Conservation (phyloP, 1,284 basidiomycete species). For the Cryptococcus neoformans region DNA sequence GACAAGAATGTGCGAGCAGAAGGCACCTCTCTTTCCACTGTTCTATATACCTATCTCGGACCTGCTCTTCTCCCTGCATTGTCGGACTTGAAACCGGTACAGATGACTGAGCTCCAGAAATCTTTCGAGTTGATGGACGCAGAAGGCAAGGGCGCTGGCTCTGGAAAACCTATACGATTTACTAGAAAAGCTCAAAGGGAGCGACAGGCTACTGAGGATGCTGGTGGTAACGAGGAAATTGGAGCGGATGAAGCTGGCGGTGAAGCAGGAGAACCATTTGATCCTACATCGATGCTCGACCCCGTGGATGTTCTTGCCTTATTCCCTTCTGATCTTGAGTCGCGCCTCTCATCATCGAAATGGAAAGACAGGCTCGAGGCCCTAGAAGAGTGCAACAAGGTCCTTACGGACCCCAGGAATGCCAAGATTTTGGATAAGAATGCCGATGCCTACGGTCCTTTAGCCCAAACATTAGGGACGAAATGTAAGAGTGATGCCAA, state of each 20-base stretch:
- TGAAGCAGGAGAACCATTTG: constrained; percentile 52
- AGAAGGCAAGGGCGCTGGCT: constrained; percentile 76
- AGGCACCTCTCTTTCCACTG: constrained; percentile 71
- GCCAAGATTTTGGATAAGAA: constrained; percentile 75
- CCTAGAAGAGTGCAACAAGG: constrained; percentile 74
- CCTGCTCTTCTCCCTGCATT: constrained; percentile 82
- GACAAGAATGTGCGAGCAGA: constrained; percentile 97
- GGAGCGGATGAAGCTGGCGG: constrained; percentile 21
- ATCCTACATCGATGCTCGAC: constrained; percentile 80
- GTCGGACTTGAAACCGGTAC: constrained; percentile 95
- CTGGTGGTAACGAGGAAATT: constrained; percentile 49
- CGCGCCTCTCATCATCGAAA: constrained; percentile 79
- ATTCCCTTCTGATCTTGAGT: constrained; percentile 70
- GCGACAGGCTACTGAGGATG: constrained; percentile 55
- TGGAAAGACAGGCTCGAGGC: constrained; percentile 98
- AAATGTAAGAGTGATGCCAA: constrained; percentile 90
- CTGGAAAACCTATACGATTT: constrained; percentile 70
- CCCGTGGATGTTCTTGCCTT: constrained; percentile 73
- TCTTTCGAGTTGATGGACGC: constrained; percentile 80
- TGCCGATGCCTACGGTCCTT: constrained; percentile 45
- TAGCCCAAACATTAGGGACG: constrained; percentile 62
- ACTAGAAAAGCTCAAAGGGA: constrained; percentile 79
- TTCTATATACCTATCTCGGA: constrained; percentile 86
- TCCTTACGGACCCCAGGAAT: constrained; percentile 62
- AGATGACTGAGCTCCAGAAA: constrained; percentile 93